Base-by-base conservation (phyloP, 345 rosid genomes). In the Arabidopsis arenosa region DNA sequence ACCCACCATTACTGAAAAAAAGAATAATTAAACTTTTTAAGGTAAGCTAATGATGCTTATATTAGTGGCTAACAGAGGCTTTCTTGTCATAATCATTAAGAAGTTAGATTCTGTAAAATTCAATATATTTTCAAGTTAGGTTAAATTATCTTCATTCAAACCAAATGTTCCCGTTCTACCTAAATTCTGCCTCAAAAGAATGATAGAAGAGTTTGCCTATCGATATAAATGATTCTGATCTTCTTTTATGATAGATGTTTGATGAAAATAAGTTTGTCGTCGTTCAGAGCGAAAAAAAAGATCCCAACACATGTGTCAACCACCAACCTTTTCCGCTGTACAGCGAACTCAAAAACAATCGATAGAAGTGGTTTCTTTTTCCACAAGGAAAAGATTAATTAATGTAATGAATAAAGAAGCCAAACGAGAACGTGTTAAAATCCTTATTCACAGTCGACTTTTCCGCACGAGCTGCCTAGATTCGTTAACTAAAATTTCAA, bases 11-110 rank as follows among this genome's bases (percentile, higher is more conserved):
- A 23, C 52, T 75, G 49, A 33, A 61, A 57, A 7, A 37, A 45
- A 63, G 33, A 18, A 37, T 1, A 48, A 63, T 44, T 3, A 76
- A 70, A 26, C 49, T 41, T 70, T 70, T 37, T 6, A 56, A 63
- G 66, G 54, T 56, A 63, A 70, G 70, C 66, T 70, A 77, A 70
- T 66, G 72, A 77, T 70, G 72, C 76, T 77, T 70, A 77, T 30
- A 63, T 70, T 54, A 55, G 80, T 64, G 76, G 80, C 61, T 77
- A 63, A 64, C 52, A 57, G 56, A 56, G 47, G 65, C 21, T 64
- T 47, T 70, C 45, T 63, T 56, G 66, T 77, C 80, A 77, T 64
- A 17, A 55, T 70, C 80, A 70, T 63, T 45, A 37, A 56, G 52
- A 45, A 45, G 52, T 55, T 63, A 63, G 66, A 54, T 77, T 70